A percentile compares a stretch with the other conserved stretches of the same genome.
phyloP scores from a whole-genome alignment of 1,284 basidiomycete species.

The Malassezia yamatoensis region DNA sequence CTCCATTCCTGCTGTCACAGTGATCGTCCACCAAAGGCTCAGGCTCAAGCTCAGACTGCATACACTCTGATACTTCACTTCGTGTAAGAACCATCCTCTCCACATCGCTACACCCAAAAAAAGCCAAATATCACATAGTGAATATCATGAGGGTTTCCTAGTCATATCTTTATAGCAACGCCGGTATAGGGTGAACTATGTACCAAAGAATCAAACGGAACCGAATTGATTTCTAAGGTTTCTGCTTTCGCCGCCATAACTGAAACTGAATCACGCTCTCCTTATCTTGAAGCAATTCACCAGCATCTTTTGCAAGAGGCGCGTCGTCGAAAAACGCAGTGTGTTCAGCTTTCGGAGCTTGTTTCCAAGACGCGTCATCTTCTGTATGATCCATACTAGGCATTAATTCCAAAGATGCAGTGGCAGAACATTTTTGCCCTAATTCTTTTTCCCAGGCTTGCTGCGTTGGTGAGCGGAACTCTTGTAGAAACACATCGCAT shows the following conservation, averaged over 20 bases:
- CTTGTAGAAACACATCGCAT: constrained; percentile 14
- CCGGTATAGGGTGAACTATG: too few relatives aligned
- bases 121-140: too few relatives aligned
- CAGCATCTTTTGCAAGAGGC: background rate
- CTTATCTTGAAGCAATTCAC: constrained; percentile 2
- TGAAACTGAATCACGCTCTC: constrained; percentile 10
- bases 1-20: background rate
- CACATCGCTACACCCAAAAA: too few relatives aligned
- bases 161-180: too few relatives aligned
- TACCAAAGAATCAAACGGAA: too few relatives aligned
- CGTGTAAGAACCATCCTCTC: too few relatives aligned
- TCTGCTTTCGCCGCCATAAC: constrained; percentile 4
- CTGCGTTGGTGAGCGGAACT: constrained; percentile 15
- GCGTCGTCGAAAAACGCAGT: background rate
- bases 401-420: background rate
- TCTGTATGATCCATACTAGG: background rate
- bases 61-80: too few relatives aligned
- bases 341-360: constrained; percentile 4
- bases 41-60: background rate
- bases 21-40: background rate
- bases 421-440: background rate
- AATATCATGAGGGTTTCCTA: too few relatives aligned
- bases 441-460: constrained; percentile 2
- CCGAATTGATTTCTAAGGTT: background rate
- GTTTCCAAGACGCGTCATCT: constrained; percentile 2